A percentile compares a stretch with the other conserved stretches of the same genome.
Evolutionary conservation across 306 rosid genomes (phyloP).

Genomic region (Fragaria nilgerrensis): DNA sequence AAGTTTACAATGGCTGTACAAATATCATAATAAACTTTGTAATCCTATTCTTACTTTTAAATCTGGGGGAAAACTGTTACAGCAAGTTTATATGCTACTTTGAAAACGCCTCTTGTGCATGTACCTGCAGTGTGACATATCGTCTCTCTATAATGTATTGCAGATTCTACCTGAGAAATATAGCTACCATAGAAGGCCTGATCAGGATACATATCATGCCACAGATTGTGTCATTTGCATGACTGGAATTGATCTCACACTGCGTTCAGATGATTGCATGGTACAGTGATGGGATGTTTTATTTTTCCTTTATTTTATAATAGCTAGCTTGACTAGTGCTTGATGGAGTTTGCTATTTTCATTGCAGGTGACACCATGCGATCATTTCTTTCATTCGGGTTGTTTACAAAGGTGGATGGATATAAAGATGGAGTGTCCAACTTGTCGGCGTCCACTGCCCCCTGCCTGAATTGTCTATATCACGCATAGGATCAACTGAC

Average conservation of each 20-base stretch:
- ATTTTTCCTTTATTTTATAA: neutral
- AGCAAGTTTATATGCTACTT: neutral
- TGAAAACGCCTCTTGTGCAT: neutral
- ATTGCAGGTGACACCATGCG: constrained; percentile 90
- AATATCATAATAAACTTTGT: neutral
- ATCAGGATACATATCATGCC: constrained; percentile 57
- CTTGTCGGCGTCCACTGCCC: constrained; percentile 93
- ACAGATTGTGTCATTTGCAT: constrained; percentile 96
- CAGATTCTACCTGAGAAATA: constrained; percentile 98
- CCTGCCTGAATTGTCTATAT: constrained; percentile 69
- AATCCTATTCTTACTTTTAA: neutral
- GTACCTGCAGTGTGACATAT: constrained; percentile 17
- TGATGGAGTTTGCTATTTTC: constrained; percentile 25
- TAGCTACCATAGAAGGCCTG: constrained; percentile 72
- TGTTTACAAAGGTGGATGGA: constrained; percentile 99
- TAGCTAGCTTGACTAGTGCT: constrained; percentile 9
- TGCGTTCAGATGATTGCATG: constrained; percentile 86
- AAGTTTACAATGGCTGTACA: neutral
- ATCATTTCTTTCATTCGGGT: constrained; percentile 94
- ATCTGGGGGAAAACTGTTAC: neutral
- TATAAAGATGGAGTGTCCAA: constrained; percentile 99
- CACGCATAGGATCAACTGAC: constrained; percentile 50
- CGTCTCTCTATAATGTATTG: constrained; percentile 4
- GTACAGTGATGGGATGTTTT: constrained; percentile 34
- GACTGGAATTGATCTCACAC: constrained; percentile 68